Base-by-base conservation (phyloP, 352 stramenopile genomes). In the Globisporangium okanoganense region DNA sequence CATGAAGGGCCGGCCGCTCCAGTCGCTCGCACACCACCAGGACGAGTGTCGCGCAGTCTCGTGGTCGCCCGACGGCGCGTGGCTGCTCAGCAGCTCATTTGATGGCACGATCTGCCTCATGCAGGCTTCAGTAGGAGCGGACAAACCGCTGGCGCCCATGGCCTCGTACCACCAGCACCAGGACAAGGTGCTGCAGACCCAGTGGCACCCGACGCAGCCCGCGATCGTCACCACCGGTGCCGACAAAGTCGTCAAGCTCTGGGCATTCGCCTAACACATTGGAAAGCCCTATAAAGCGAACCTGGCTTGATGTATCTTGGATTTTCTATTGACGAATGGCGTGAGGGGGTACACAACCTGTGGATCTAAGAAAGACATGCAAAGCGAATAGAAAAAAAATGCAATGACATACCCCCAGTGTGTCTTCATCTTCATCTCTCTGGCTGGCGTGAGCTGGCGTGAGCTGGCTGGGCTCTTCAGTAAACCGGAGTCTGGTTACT, bases 211-310 rank as follows among this genome's bases (percentile, higher is more conserved):
- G 7, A 75, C 58, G 6, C 55, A 68, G 33, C 80, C 82, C 20
- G 78, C 75, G n/a, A 66, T 88, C n/a, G 64, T 87, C 20, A 86
- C 81, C 0, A 79, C 75, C 3, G 74, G 79, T 1, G 79, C 82
- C 9, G 79, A 91, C 50, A 88, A 91, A 52, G 55, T 74, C 44
- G 74, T 91, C 33, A 87, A 88, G 52, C 74, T 89, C 25, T 91
- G 76, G 82, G 56, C 58, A 1, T 88, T 88, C 31, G 43, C 58
- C 1, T 62, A 43, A 54, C 20, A 43, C 35, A 13, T 41, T 36
- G n/a, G n/a, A 41, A 16, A 5, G 35, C 12, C 10, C 8, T 4
- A 41, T 16, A 41, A 41, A 16, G 13, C 35, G 35, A 41, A 41
- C 10, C 35, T 41, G 35, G 10, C 0, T 41, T 41, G 35, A 18